A percentile compares a stretch with the other conserved stretches of the same genome.
Evolutionary conservation across 495 filamentous ascomycete species (phyloP).

Genomic region (Cercophora newfieldiana): DNA sequence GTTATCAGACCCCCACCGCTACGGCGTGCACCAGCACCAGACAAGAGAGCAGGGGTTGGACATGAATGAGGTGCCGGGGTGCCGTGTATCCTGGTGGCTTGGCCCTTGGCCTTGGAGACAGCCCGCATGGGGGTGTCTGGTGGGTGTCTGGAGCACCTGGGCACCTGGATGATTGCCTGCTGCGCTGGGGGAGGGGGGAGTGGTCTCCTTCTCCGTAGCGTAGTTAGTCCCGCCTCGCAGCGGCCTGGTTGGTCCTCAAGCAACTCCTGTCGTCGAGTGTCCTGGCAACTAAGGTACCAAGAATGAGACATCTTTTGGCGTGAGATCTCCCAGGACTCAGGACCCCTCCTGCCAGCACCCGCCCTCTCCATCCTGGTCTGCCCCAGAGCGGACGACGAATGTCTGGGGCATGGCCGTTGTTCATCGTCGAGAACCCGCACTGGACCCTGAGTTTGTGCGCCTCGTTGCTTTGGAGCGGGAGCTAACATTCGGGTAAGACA

Average conservation of each 20-base stretch:
- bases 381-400: not conserved
- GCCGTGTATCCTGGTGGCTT: conserved; percentile 3
- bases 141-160: too few species aligned
- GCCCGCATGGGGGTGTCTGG: conserved; percentile 10
- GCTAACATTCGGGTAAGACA: not conserved
- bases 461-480: not conserved
- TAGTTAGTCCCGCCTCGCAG: not conserved
- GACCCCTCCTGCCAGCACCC: not conserved
- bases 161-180: not conserved
- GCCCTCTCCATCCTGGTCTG: not conserved
- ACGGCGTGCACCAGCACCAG: not conserved
- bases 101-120: conserved; percentile 2
- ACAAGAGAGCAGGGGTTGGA: not conserved
- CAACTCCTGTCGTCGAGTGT: not conserved
- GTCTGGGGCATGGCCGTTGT: not conserved
- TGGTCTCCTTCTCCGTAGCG: too few species aligned
- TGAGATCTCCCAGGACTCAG: not conserved
- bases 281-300: not conserved
- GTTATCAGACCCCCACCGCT: conserved; percentile 15
- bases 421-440: not conserved
- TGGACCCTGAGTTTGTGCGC: not conserved
- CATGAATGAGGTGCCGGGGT: conserved; percentile 10
- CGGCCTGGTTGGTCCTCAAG: not conserved
- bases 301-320: too few species aligned
- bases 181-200: not conserved